Base-by-base conservation (phyloP, 2,329 filamentous ascomycete genomes). In the Botrytis squamosa region DNA sequence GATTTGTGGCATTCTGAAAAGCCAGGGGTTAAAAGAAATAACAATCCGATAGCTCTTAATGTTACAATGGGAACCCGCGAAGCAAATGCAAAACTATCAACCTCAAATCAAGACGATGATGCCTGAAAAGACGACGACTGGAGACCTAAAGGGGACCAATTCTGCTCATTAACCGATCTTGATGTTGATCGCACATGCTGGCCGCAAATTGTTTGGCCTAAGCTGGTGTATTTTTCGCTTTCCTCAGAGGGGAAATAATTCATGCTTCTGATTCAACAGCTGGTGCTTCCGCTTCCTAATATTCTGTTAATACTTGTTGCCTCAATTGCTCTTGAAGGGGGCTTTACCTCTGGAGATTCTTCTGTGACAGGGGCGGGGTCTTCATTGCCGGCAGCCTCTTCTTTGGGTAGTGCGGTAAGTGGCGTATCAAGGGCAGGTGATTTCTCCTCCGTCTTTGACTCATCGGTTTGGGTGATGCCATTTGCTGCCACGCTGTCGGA, bases 361-460 rank as follows among this genome's bases (percentile, higher is more conserved):
- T 77, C 77, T 40, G 59, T 67, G 20, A 74, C 18, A 25, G 72
- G 70, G n/a, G 60, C 69, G 42, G 72, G 70, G 42, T 82, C 81
- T 55, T 85, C 82, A 66, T 65, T 70, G 38, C 65, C 67, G 7
- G 71, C 33, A n/a, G 46, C 77, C 33, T 78, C 78, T 76, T 83
- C 77, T 59, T 77, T 77, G 25, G 74, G 66, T n/a, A 49, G 71
- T 33, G 75, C 74, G n/a, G 72, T 55, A 36, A 70, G 64, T 64
- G 75, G 81, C 22, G 81, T 79, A 44, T 81, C 78, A 33, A 77
- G 59, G 77, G 84, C 81, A 69, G 83, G 80, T n/a, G 81, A 75
- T 71, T 83, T 84, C 73, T 83, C 81, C 67, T 83, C 82, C 59
- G 81, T 80, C 75, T 84, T 83, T 67, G 75, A 80, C 42, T 85